Evolutionary conservation across 441 rosid genomes (phyloP).

Genomic region (Gossypium schwendimanii): DNA sequence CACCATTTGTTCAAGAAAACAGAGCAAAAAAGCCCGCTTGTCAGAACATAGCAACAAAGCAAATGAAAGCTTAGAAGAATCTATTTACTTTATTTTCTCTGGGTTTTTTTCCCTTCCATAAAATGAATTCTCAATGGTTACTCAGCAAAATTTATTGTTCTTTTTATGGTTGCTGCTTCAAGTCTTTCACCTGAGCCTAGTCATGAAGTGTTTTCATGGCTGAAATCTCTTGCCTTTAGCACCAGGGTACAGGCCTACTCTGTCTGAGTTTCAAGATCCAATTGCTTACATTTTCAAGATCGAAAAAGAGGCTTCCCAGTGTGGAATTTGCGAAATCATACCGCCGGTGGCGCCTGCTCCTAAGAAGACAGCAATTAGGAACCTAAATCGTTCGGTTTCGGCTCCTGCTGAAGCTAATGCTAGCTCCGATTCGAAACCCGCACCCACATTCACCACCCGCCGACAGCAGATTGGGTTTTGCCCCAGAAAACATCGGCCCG

Average conservation of each 20-base stretch:
- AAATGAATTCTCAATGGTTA: constrained; percentile 27
- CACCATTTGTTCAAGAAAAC: constrained; percentile 19
- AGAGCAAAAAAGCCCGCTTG: background rate
- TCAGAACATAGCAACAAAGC: background rate
- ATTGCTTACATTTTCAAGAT: constrained; percentile 96
- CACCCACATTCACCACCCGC: constrained; percentile 87
- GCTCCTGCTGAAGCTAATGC: constrained; percentile 38
- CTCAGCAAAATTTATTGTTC: constrained; percentile 1
- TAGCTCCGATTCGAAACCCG: constrained; percentile 28
- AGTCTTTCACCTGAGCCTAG: constrained; percentile 32
- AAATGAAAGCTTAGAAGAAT: constrained; percentile 21
- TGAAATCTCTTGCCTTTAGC: constrained; percentile 81
- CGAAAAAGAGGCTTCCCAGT: constrained; percentile 88
- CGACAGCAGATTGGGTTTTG: constrained; percentile 99
- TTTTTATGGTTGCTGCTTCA: constrained; percentile 35
- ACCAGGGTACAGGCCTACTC: constrained; percentile 80
- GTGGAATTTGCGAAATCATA: constrained; percentile 91
- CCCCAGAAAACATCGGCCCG: constrained; percentile 79
- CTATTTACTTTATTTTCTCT: constrained; percentile 12
- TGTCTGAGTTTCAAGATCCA: constrained; percentile 94
- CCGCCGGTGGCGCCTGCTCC: constrained; percentile 75
- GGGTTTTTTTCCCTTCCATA: constrained; percentile 9
- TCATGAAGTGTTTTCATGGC: constrained; percentile 76
- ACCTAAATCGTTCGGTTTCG: constrained; percentile 75
- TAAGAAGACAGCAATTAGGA: constrained; percentile 59